Base-by-base conservation (phyloP, 768 basidiomycete species). In the Cyathus striatus region DNA sequence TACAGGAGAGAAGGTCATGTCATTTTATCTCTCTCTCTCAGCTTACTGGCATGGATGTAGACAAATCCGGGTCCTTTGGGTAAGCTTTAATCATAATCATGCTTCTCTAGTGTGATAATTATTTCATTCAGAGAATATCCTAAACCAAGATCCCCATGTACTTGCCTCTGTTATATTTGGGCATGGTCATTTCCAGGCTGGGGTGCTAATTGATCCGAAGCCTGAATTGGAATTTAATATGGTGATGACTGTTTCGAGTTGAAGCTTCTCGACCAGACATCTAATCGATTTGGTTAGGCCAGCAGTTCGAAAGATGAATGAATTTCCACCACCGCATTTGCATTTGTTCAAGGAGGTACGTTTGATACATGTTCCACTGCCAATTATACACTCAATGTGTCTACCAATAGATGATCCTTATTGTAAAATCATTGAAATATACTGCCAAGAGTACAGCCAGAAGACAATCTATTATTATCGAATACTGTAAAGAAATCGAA, bases 291-390 rank as follows among this genome's bases (percentile, higher is more conserved):
- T 30, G 2, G 61, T 63, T 44, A 57, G 37, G 48, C 62, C 45
- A 70, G 69, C 40, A 44, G n/a, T n/a, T n/a, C n/a, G n/a, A n/a
- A n/a, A n/a, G n/a, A n/a, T n/a, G n/a, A n/a, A n/a, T n/a, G n/a
- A 38, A 12, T 63, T 51, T 44, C 68, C 69, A 1, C 69, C 69
- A 6, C 57, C 63, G 38, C 68, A 70, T 41, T 69, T 67, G 0
- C 53, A 65, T n/a, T 41, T 71, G 3, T 70, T 69, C 57, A 69
- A 66, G 48, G 69, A 67, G 61, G 66, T 61, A 12, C n/a, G 27
- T 26, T 49, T 45, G 6, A 5, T 17, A 45, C 17, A 4, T 27
- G 1, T n/a, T 1, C 20, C 17, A 18, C 10, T 37, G 9, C 2
- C 10, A 25, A 21, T n/a, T n/a, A n/a, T n/a, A n/a, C n/a, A n/a